Conservation (phyloP, 2,329 filamentous ascomycete genomes). For the Geosmithia putterillii region DNA sequence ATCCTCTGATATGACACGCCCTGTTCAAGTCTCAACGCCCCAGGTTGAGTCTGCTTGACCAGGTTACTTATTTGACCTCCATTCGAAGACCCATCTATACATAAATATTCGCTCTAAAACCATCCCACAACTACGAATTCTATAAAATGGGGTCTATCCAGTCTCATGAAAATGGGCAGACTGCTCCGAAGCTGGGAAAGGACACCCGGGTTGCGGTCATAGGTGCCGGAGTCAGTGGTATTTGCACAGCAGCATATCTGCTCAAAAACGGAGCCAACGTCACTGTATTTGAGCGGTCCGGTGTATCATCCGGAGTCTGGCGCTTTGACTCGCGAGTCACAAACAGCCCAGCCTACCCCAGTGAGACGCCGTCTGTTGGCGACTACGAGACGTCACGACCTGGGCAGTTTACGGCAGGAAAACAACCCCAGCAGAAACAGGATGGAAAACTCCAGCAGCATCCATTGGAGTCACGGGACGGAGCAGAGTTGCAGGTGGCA, state of each 20-base stretch:
- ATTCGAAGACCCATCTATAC: background rate
- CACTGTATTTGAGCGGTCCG: conserved; percentile 23
- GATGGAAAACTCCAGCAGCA: background rate
- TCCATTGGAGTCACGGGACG: background rate
- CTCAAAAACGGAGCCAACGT: conserved; percentile 20
- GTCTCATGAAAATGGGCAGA: background rate
- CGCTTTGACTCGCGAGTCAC: conserved; percentile 18
- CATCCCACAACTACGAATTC: background rate
- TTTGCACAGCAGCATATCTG: conserved; percentile 22
- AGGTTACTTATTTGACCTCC: background rate
- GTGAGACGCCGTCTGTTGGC: conserved; percentile 12
- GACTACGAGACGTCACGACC: conserved; percentile 10
- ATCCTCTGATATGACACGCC: background rate
- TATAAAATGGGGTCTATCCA: background rate
- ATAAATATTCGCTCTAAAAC: too few relatives aligned
- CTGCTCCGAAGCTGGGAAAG: conserved; percentile 3
- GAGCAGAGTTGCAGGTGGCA: conserved; percentile 1
- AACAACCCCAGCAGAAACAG: background rate
- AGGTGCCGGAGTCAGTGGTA: conserved; percentile 26
- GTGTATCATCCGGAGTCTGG: conserved; percentile 23
- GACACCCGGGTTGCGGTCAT: conserved; percentile 20
- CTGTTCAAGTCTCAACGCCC: background rate
- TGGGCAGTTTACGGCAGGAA: background rate
- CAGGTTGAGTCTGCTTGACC: too few relatives aligned
- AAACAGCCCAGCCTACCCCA: conserved; percentile 18